phyloP scores from a whole-genome alignment of 176 grass and related monocot genomes.

The Bothriochloa decipiens region DNA sequence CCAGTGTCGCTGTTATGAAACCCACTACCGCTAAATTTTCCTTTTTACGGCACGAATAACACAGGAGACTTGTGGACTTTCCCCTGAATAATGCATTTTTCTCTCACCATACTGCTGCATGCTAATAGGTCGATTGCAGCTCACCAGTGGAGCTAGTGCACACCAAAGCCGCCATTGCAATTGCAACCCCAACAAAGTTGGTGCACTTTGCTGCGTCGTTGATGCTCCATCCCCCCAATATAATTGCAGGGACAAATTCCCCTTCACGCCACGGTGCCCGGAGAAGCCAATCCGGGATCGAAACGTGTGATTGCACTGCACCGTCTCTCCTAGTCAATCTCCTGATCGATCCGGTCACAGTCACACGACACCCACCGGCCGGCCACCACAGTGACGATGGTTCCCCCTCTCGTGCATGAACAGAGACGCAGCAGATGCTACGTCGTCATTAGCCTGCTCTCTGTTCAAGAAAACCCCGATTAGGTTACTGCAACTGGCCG shows the following conservation, averaged over 20 bases:
- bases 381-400: too few species aligned
- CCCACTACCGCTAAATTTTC: too few species aligned
- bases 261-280: background rate
- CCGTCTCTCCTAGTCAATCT: background rate
- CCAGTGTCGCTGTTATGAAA: too few species aligned
- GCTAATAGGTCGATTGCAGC: too few species aligned
- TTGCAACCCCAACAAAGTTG: background rate
- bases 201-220: background rate
- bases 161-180: background rate
- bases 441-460: background rate
- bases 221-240: constrained; percentile 7
- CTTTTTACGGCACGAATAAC: too few species aligned
- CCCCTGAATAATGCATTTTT: too few species aligned
- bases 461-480: background rate
- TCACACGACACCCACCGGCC: background rate
- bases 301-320: constrained; percentile 28
- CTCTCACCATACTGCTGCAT: too few species aligned
- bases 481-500: constrained; percentile 2
- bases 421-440: too few species aligned
- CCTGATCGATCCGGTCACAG: background rate
- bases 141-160: background rate
- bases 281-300: constrained; percentile 33
- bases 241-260: background rate
- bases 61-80: too few species aligned
- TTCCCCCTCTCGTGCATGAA: background rate